Percentiles rank a stretch among this genome's conserved stretches.
phyloP scores from a whole-genome alignment of 2,329 filamentous ascomycete species.

The Metarhizium robertsii region DNA sequence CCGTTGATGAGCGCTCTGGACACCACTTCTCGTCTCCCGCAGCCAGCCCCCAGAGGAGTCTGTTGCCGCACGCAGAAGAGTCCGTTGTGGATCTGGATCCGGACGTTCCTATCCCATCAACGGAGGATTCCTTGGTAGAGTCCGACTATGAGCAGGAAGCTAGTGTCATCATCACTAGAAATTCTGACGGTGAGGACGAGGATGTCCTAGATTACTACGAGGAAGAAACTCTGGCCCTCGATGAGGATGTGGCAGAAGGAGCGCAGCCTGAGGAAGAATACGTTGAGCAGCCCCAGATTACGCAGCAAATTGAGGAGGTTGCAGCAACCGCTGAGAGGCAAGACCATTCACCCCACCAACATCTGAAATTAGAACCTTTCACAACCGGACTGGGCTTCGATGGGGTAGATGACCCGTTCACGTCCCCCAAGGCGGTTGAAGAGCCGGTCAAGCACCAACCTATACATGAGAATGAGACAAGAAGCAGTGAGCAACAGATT shows the following conservation, averaged over 20 bases:
- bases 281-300: background rate
- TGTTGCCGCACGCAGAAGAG: constrained; percentile 25
- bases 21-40: constrained; percentile 55
- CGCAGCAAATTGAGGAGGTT: background rate
- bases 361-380: constrained; percentile 3
- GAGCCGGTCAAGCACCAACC: background rate
- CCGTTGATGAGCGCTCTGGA: constrained; percentile 49
- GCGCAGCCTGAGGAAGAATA: background rate
- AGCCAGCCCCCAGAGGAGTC: constrained; percentile 46
- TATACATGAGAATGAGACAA: constrained; percentile 9
- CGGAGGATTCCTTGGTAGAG: constrained; percentile 60
- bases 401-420: background rate
- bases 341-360: constrained; percentile 13
- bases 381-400: constrained; percentile 28
- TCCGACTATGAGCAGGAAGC: constrained; percentile 44
- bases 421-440: background rate
- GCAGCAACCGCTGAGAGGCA: background rate
- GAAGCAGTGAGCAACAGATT: constrained; percentile 23
- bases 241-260: constrained; percentile 31
- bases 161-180: constrained; percentile 59
- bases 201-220: constrained; percentile 63
- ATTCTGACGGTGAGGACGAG: constrained; percentile 44
- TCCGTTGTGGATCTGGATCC: constrained; percentile 51
- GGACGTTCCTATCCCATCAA: constrained; percentile 81
- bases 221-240: constrained; percentile 47